These are phyloP conservation scores for Solanum megistacrolobum DNA, from an alignment of 257 asterid species.

Conservation along the genomic window DNA sequence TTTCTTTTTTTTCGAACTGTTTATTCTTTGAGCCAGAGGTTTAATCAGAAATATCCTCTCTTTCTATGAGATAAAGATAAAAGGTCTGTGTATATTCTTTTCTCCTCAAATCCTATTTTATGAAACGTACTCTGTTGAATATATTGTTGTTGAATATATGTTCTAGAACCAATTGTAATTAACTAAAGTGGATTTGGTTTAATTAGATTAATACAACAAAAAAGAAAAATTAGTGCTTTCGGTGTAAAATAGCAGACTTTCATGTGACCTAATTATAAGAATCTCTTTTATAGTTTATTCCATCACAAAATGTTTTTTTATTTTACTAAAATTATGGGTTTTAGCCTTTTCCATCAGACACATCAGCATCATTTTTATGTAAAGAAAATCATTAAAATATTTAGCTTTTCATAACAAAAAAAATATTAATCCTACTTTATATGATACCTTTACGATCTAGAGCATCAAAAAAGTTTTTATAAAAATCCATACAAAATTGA, in stretches of 20 bases:
- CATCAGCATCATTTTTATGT: neutral
- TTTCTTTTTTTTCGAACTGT: fast-evolving
- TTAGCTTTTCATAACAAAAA: neutral
- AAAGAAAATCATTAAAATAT: neutral
- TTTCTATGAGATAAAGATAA: neutral
- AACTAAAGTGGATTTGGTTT: neutral
- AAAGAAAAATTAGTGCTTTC: neutral
- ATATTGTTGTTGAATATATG: neutral
- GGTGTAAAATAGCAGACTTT: neutral
- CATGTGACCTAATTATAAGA: neutral
- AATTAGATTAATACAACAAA: neutral
- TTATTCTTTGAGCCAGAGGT: neutral
- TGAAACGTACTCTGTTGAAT: fast-evolving
- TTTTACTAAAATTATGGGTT: neutral
- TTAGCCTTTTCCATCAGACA: neutral
- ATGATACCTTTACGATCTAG: neutral
- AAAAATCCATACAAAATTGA: neutral
- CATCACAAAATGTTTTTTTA: neutral
- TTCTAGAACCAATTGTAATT: neutral
- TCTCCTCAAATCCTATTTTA: neutral
- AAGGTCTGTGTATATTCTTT: neutral
- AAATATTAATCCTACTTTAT: neutral
- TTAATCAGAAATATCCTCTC: neutral
- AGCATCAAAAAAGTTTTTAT: neutral
- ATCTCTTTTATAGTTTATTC: neutral